Conservation (phyloP, 331 rosid species). For the Erythrophleum ivorense region DNA sequence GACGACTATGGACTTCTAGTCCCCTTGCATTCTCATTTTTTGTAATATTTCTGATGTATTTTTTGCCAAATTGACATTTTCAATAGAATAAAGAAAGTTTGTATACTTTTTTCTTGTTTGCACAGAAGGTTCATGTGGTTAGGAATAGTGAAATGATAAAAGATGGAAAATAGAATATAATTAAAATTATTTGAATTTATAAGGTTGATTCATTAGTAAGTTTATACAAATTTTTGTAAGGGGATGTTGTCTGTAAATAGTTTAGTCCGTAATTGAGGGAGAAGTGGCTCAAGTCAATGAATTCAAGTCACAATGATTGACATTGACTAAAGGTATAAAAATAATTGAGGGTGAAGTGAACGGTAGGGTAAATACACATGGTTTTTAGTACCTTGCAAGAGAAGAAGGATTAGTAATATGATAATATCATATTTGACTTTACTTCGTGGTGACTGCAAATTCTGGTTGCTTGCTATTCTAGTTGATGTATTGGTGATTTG, state of each 20-base stretch:
- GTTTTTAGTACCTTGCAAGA: too few relatives aligned
- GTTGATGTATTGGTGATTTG: background rate
- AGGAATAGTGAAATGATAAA: background rate
- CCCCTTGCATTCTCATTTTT: background rate
- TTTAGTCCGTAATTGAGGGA: background rate
- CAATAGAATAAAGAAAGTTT: background rate
- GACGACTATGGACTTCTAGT: background rate
- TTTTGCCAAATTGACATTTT: background rate
- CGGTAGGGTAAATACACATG: too few relatives aligned
- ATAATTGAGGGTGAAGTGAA: constrained; percentile 19
- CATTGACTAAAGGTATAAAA: constrained; percentile 7
- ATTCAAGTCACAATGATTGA: too few relatives aligned
- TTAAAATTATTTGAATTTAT: background rate
- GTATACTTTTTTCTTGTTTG: background rate
- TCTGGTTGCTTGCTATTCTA: too few relatives aligned
- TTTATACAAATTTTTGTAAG: background rate
- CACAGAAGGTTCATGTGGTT: background rate
- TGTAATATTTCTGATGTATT: background rate
- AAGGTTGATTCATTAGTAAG: background rate
- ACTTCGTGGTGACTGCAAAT: background rate
- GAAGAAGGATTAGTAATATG: background rate
- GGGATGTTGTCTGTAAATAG: background rate
- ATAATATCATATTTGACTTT: background rate
- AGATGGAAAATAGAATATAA: background rate
- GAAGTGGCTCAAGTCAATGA: too few relatives aligned